Percentiles rank a stretch among this genome's conserved stretches.
phyloP scores from a whole-genome alignment of 352 stramenopile species.

The Globisporangium irregulare region DNA sequence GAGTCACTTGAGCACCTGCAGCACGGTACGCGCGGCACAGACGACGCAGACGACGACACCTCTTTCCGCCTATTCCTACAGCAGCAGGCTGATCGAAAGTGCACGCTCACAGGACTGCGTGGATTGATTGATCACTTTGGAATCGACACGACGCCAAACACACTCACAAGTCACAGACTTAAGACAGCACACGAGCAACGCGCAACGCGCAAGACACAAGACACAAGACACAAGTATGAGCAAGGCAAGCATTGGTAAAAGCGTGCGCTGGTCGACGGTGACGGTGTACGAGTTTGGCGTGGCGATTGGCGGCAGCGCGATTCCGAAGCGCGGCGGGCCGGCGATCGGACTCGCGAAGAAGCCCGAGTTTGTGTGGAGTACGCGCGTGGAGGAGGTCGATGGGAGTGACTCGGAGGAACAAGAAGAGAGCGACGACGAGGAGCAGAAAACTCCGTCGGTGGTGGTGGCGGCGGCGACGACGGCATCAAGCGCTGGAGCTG shows the following conservation, averaged over 20 bases:
- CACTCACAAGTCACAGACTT: not conserved
- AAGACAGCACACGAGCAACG: not conserved
- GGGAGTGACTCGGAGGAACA: conserved; percentile 16
- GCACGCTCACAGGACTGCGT: not conserved
- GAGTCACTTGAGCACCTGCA: not conserved
- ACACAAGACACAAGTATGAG: not conserved
- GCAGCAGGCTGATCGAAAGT: not conserved
- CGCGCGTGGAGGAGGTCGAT: conserved; percentile 36
- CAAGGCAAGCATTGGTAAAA: conserved; percentile 24
- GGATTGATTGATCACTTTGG: conserved; percentile 6
- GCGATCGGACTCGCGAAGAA: conserved; percentile 45
- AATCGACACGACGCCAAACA: not conserved
- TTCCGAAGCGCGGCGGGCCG: conserved; percentile 45
- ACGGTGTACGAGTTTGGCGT: conserved; percentile 71
- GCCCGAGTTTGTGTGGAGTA: conserved; percentile 42
- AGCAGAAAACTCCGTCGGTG: not conserved
- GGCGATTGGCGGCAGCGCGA: conserved; percentile 43
- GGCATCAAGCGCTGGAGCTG: not conserved
- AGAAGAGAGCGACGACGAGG: conserved; percentile 1
- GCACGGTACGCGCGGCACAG: not conserved
- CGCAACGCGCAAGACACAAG: not conserved
- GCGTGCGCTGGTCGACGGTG: conserved; percentile 53
- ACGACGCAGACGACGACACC: not conserved
- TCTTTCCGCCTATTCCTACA: not conserved
- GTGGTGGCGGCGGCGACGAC: not conserved